Evolutionary conservation across 1,284 basidiomycete species (phyloP), one percentile per base, ranked within the genome.

Genomic region (Puccinia novopanici): DNA sequence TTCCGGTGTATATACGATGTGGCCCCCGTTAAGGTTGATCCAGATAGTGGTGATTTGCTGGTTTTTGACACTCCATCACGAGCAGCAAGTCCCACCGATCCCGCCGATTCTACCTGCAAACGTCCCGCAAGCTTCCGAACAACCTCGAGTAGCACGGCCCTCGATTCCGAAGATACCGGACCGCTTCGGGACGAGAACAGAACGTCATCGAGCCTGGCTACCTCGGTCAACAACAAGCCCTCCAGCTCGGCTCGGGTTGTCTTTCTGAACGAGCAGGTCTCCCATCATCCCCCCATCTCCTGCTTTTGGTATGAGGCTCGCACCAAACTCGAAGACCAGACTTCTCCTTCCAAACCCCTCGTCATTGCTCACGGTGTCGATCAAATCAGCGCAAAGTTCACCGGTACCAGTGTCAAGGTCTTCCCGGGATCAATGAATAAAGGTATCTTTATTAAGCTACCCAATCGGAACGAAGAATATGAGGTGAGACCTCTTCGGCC

Each of bases 311-410:
- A 92, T 22, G 84, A 85, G 74, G 79, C 82, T 50, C 65, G 84
- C 82, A 65, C 85, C 9, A 77, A 48, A 50, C 15, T 50, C 24
- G 48, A 50, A 4, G 50, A 13, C 52, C 40, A n/a, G n/a, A n/a
- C n/a, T n/a, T n/a, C 75, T 78, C 30, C 48, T 63, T 54, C 54
- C 75, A 3, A 63, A 50, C 15, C 82, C 79, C 9, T 65, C 61
- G 65, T 82, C n/a, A 59, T 54, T 24, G 82, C 81, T 15, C 75
- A 81, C 30, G 84, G 84, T 2, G 82, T 94, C 73, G 96, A 99
- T 87, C 97, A 99, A 87, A 94, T 99, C 82, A 89, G 91, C 0
- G 96, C 95, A 61, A 93, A 92, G 85, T 85, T 85, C 77, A 85
- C 84, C 0, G 84, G 84, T 3, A 82, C 82, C 3, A 82, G 81